A percentile compares a stretch with the other conserved stretches of the same genome.
These are phyloP conservation scores for Alternaria novae-zelandiae DNA, from an alignment of 2,329 filamentous ascomycete genomes.

Conservation along the genomic window DNA sequence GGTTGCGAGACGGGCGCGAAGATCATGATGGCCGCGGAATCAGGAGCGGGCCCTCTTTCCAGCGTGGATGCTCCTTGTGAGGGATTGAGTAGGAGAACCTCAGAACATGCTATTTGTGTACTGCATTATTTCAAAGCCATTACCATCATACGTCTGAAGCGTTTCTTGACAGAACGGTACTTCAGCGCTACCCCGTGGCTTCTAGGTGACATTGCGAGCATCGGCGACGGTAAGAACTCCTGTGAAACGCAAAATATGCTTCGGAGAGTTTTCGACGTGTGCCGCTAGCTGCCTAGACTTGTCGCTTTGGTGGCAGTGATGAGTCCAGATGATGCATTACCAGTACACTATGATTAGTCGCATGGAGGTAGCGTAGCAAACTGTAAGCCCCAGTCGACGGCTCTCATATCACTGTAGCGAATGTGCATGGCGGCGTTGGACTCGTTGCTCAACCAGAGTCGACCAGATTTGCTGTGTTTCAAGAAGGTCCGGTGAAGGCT, in stretches of 20 bases:
- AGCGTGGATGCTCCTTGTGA: neutral
- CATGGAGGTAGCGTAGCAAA: constrained; percentile 11
- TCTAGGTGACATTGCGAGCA: constrained; percentile 4
- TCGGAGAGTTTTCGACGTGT: constrained; percentile 22
- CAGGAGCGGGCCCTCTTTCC: constrained; percentile 1
- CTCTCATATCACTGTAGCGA: constrained; percentile 7
- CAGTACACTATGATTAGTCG: constrained; percentile 14
- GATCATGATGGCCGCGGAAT: constrained; percentile 24
- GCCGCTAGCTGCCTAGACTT: constrained; percentile 16
- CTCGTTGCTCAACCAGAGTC: constrained; percentile 18
- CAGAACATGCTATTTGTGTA: constrained; percentile 1
- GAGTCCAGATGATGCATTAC: constrained; percentile 19
- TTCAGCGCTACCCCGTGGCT: neutral
- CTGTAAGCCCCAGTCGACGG: constrained; percentile 3
- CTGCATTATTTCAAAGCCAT: neutral
- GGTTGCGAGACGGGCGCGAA: constrained; percentile 27
- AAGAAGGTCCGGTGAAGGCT: constrained; percentile 8
- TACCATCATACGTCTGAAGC: neutral
- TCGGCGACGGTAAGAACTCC: constrained; percentile 9
- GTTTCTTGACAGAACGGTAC: neutral
- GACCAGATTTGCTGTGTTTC: constrained; percentile 25
- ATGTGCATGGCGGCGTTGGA: constrained; percentile 14
- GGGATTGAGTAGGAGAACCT: constrained; percentile 1
- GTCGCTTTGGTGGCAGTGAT: constrained; percentile 8
- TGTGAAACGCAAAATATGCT: constrained; percentile 17